These are phyloP conservation scores for Roridomyces roridus DNA, from an alignment of 768 basidiomycete species.

Conservation along the genomic window DNA sequence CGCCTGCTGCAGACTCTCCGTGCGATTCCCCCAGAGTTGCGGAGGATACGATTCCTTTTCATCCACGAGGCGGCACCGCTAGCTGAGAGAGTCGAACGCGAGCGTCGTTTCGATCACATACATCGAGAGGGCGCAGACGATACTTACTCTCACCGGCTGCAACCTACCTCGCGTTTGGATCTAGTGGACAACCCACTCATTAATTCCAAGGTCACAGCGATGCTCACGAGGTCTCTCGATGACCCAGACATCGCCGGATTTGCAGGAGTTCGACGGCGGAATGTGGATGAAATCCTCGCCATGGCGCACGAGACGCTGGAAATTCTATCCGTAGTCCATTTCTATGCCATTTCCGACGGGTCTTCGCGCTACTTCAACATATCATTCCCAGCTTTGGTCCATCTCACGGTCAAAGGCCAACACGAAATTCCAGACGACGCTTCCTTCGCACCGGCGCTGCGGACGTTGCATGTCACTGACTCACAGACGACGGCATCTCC, in stretches of 20 bases:
- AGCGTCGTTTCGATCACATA: no score
- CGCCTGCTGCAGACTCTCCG: neutral
- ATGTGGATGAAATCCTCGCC: neutral
- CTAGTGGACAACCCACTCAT: no score
- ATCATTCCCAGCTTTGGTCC: neutral
- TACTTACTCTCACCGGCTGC: no score
- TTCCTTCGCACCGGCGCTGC: neutral
- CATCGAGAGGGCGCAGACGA: no score
- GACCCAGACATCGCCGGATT: neutral
- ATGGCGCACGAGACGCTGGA: neutral
- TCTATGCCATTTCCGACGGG: neutral
- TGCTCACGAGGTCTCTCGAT: no score
- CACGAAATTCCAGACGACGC: neutral
- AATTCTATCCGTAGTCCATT: neutral
- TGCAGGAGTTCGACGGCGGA: neutral
- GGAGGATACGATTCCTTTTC: conserved; percentile 1
- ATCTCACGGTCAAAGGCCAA: neutral
- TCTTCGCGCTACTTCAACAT: neutral
- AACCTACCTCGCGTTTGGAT: no score
- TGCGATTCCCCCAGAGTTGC: neutral
- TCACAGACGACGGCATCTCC: neutral
- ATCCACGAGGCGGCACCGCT: neutral
- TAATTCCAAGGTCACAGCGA: no score
- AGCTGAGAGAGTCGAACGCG: neutral
- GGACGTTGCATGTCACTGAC: neutral